Evolutionary conservation across 164 flowering plant species (phyloP).

Genomic region (Sextonia rubra): DNA sequence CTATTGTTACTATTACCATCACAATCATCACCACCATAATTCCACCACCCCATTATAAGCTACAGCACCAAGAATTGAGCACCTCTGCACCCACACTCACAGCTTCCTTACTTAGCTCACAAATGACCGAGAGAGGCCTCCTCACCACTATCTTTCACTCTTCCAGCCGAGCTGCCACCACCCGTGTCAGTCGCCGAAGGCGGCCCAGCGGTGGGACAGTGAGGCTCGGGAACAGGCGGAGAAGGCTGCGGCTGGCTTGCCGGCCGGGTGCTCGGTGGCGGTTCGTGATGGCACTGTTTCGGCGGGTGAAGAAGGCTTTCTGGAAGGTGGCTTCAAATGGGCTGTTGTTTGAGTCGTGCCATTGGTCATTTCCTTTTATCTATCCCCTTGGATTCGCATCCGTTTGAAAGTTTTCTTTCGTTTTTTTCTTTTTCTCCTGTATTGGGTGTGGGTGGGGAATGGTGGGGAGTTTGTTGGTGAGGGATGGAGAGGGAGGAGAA

Average conservation of each 20-base stretch:
- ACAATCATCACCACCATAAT: not conserved
- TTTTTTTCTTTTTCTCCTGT: too few relatives aligned
- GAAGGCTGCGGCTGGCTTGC: conserved; percentile 29
- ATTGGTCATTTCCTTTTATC: conserved; percentile 31
- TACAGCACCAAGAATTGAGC: too few relatives aligned
- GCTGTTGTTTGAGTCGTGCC: conserved; percentile 24
- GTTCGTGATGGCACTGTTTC: conserved; percentile 22
- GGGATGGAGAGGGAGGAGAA: too few relatives aligned
- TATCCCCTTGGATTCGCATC: conserved; percentile 43
- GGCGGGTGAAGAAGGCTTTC: conserved; percentile 34
- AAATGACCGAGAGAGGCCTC: too few relatives aligned
- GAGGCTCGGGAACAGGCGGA: conserved; percentile 44
- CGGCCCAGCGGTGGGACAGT: conserved; percentile 26
- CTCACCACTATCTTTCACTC: too few relatives aligned
- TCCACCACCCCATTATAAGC: not conserved
- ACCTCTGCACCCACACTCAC: too few relatives aligned
- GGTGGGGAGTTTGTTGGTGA: too few relatives aligned
- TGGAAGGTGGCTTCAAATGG: conserved; percentile 30
- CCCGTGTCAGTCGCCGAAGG: too few relatives aligned
- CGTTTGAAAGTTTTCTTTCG: conserved; percentile 16
- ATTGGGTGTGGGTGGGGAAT: not conserved
- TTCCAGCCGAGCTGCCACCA: too few relatives aligned
- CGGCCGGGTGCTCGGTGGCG: conserved; percentile 41
- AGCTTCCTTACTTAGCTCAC: too few relatives aligned
- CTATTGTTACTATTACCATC: not conserved